Base-by-base conservation (phyloP, 768 basidiomycete species). In the Mycena crocata region DNA sequence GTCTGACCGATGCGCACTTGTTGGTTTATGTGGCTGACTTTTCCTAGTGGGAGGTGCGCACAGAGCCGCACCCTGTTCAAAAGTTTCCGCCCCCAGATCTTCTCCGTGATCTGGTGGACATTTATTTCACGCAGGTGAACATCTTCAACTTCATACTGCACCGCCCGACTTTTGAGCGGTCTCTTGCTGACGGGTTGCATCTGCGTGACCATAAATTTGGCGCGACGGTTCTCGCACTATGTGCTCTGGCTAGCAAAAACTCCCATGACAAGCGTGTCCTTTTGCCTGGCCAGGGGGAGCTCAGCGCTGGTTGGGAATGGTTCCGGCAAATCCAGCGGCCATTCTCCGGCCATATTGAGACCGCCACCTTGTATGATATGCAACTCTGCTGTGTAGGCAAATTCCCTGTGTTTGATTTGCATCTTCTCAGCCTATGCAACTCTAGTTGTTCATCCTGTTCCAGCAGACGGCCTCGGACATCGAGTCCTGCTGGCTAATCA, bases 331-430 rank as follows among this genome's bases (percentile, higher is more conserved):
- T 89, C 15, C 81, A 86, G 55, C 81, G 83, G 70, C 83, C 87
- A 52, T 84, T 86, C 45, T 82, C 82, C 73, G 82, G 80, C 0
- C 75, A 86, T 21, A 79, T 60, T 28, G 24, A 81, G 0, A 82
- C 84, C 4, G 85, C 89, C 3, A 72, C 82, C n/a, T 71, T 90
- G 65, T 85, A 83, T 74, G 89, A 90, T 64, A 73, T 91, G 44
- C 90, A 91, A 71, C 78, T 79, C 8, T 84, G 83, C 72, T 77
- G 82, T 73, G 83, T 83, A 67, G 62, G 79, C 75, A 40, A 50
- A 4, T 57, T 61, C 55, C 44, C 75, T 79, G 42, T 74, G 73
- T 76, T 12, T 42, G 6, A 34, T 56, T 37, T 6, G 30, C 13
- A n/a, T 24, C 50, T 31, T 19, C 26, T 55, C 44, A 17, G 75